Percentiles rank a stretch among this genome's conserved stretches.
These are phyloP conservation scores for Takakia lepidozioides DNA, from an alignment of 225 moss, liverwort and hornwort genomes.

Conservation along the genomic window DNA sequence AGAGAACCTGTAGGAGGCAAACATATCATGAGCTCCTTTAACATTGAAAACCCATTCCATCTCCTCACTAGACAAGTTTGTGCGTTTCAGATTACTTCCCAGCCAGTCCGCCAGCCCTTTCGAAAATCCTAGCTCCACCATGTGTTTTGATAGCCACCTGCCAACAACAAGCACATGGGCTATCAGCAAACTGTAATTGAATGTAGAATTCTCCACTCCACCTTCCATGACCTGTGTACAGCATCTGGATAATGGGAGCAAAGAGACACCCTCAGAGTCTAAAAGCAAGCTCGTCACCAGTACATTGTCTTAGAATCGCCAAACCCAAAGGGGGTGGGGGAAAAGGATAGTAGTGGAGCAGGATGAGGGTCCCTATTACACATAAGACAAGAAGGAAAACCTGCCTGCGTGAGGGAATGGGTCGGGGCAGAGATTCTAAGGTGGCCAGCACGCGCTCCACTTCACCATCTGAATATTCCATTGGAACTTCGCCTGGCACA, in stretches of 20 bases:
- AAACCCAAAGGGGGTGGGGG: neutral
- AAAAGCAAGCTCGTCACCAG: no score
- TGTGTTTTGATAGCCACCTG: slow-evolving; percentile 82
- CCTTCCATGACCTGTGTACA: no score
- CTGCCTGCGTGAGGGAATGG: slow-evolving; percentile 82
- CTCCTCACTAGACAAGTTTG: slow-evolving; percentile 48
- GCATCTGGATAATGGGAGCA: no score
- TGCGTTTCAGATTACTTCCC: slow-evolving; percentile 84
- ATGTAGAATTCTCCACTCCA: no score
- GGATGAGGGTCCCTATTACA: neutral
- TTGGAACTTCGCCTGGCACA: slow-evolving; percentile 60
- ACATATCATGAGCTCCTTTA: slow-evolving; percentile 78
- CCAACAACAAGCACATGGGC: slow-evolving; percentile 10
- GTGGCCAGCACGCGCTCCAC: slow-evolving; percentile 73
- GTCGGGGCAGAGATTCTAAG: slow-evolving; percentile 64
- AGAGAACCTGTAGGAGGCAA: slow-evolving; percentile 59
- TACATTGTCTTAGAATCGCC: no score
- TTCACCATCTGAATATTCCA: slow-evolving; percentile 52
- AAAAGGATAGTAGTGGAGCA: neutral
- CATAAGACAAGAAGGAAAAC: neutral
- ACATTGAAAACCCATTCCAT: slow-evolving; percentile 87
- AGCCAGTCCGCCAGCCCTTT: slow-evolving; percentile 81
- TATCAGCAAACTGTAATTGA: no score
- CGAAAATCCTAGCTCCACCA: slow-evolving; percentile 64
- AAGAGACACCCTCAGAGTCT: no score